Evolutionary conservation across 768 basidiomycete genomes (phyloP).

Genomic region (Russula abietina): DNA sequence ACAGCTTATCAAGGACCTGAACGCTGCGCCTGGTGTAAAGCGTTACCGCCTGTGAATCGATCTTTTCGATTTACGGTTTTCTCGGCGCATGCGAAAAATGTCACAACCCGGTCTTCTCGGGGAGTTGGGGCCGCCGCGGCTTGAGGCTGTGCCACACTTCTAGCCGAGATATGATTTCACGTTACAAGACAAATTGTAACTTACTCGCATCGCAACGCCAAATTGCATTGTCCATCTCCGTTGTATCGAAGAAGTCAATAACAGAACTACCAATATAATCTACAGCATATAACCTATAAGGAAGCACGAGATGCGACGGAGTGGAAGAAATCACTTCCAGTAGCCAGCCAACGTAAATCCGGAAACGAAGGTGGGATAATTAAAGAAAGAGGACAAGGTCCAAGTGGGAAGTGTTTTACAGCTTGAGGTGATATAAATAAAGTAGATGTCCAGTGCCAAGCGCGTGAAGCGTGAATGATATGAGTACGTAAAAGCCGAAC

Average conservation of each 20-base stretch:
- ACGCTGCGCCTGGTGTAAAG: background rate
- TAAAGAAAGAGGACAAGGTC: background rate
- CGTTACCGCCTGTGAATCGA: background rate
- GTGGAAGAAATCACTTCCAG: background rate
- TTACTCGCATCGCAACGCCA: background rate
- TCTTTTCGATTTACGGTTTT: background rate
- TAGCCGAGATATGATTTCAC: background rate
- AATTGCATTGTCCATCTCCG: background rate
- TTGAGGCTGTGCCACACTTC: background rate
- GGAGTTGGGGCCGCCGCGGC: background rate
- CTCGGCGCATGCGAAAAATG: background rate
- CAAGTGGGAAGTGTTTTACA: conserved; percentile 7
- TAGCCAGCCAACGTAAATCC: background rate
- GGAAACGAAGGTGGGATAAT: background rate
- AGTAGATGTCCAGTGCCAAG: conserved; percentile 8
- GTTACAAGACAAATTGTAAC: background rate
- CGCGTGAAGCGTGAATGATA: background rate
- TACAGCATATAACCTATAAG: conserved; percentile 8
- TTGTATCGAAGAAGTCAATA: background rate
- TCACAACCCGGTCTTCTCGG: background rate
- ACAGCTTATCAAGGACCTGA: conserved; percentile 9
- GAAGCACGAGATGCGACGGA: background rate
- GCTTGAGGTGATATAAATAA: background rate
- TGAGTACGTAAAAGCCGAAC: background rate
- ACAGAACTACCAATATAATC: background rate